Evolutionary conservation across 1,284 basidiomycete genomes (phyloP), one percentile per base, ranked within the genome.

Genomic region (Vanrija humicola): DNA sequence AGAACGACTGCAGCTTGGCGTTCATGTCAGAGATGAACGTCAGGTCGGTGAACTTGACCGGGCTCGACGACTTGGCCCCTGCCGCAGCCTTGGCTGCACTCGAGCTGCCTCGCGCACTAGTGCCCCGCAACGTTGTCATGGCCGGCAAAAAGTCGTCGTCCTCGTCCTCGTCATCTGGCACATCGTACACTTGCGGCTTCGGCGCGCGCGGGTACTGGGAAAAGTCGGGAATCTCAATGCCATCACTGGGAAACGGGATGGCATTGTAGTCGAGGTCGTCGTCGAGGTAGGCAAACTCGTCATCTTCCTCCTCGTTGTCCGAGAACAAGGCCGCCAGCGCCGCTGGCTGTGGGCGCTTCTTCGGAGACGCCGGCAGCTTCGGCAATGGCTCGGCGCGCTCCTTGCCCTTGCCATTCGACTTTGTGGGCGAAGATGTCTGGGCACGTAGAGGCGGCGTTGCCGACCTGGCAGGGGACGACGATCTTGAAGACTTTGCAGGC

Each of bases 1-100:
- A 73, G 50, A 71, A 73, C 10, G 60, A 61, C 43, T 60, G 64
- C 50, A 49, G 53, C 16, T 48, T 26, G 16, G 45, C 49, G 5
- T 61, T 54, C 15, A 71, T 49, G 16, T 66, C 62, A 10, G 42
- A 28, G 43, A 70, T 59, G 3, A 64, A 56, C 43, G 46, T 57
- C 23, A 62, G 49, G 29, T 56, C 53, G 14, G 26, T 38, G 12
- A 58, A 54, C 18, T 52, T n/a, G 25, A 28, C 8, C 8, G 48
- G n/a, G 43, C 38, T 23, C 8, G 28, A 14, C 23, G 34, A 12
- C 12, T 34, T 34, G 34, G 34, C 9, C 12, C 9, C 9, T 15
- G 34, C 4, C 34, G 34, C 34, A 2, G 34, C 34, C 14, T 15
- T 34, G 14, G 14, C 34, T n/a, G 39, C n/a, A 10, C 39, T 18